Base-by-base conservation (phyloP, 495 filamentous ascomycete genomes). In the Hyaloscypha hepaticicola region DNA sequence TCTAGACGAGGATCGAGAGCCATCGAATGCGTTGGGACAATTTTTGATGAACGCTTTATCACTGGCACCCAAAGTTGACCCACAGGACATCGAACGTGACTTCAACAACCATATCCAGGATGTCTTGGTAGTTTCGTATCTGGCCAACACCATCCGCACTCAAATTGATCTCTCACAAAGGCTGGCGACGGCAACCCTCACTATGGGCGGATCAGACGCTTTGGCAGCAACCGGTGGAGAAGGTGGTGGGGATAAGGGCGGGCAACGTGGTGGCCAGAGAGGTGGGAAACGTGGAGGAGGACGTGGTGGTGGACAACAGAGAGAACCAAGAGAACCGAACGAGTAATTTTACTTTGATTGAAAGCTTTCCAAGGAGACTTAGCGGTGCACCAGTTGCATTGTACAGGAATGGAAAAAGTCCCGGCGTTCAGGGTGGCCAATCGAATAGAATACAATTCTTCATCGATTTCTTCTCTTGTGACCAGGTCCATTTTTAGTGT, bases 61-160 rank as follows among this genome's bases (percentile, higher is more conserved):
- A 57, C 80, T 99, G 64, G 92, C 93, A 31, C 95, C 95, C 63
- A 98, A 97, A 82, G 95, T 99, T 8, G 89, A 95, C 64, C 81
- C 87, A 7, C 83, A 87, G 55, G 89, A 93, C 71, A 91, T 99
- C 71, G 95, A 99, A 83, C 77, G 88, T 71, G 93, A 97, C 82
- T 99, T 99, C 86, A 98, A 99, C 84, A 96, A 96, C 79, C 95
- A 99, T 79, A 91, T 99, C 77, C 95, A 99, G 80, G 95, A 99
- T 74, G 93, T 99, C 63, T 87, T 99, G 55, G 89, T 97, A 71
- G 92, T 98, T 67, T 92, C 91, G 55, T 99, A 99, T 82, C 83
- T 99, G 52, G 92, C 95, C 70, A 99, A 98, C 82, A 97, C 94
- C 56, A 96, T 99, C 78, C 92, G 95, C 76, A 97, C 94, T 70